A percentile compares a stretch with the other conserved stretches of the same genome.
Evolutionary conservation across 306 rosid species (phyloP).

Genomic region (Carpinus fangiana): DNA sequence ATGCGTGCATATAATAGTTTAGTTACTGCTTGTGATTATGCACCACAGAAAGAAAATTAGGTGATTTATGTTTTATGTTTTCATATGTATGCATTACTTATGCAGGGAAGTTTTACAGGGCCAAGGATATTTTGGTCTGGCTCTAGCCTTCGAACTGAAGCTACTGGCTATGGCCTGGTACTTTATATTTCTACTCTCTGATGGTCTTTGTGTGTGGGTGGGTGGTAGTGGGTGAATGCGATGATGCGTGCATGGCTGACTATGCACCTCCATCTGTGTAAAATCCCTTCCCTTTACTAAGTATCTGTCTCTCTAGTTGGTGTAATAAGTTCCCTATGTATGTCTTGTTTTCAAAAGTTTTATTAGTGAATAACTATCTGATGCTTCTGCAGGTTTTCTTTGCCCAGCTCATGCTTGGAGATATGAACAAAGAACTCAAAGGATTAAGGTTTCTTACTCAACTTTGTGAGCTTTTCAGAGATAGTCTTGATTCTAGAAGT

Average conservation of each 20-base stretch:
- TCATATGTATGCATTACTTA: slow-evolving; percentile 53
- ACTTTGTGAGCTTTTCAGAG: slow-evolving; percentile 25
- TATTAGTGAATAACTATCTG: slow-evolving; percentile 25
- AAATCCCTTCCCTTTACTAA: background rate
- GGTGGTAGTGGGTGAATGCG: slow-evolving; percentile 18
- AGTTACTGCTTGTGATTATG: slow-evolving; percentile 19
- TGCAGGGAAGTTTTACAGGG: slow-evolving; percentile 99
- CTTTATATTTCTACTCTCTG: slow-evolving; percentile 37
- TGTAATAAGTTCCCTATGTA: slow-evolving; percentile 5
- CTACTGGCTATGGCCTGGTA: slow-evolving; percentile 99
- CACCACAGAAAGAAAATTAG: slow-evolving; percentile 24
- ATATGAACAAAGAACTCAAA: slow-evolving; percentile 96
- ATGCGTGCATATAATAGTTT: background rate
- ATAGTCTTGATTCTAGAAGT: slow-evolving; percentile 23
- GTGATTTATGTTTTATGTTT: slow-evolving; percentile 33
- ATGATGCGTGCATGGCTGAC: slow-evolving; percentile 15
- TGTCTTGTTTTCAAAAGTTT: slow-evolving; percentile 18
- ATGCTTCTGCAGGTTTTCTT: slow-evolving; percentile 84
- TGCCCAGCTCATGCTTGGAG: slow-evolving; percentile 95
- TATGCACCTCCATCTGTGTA: background rate
- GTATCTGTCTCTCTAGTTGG: background rate
- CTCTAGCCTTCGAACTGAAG: slow-evolving; percentile 98
- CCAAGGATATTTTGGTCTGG: slow-evolving; percentile 99
- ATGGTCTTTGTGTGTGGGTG: slow-evolving; percentile 17
- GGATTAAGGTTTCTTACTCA: slow-evolving; percentile 78